phyloP scores from a whole-genome alignment of 176 grass and related monocot species.

The Coix lacrymajobi region DNA sequence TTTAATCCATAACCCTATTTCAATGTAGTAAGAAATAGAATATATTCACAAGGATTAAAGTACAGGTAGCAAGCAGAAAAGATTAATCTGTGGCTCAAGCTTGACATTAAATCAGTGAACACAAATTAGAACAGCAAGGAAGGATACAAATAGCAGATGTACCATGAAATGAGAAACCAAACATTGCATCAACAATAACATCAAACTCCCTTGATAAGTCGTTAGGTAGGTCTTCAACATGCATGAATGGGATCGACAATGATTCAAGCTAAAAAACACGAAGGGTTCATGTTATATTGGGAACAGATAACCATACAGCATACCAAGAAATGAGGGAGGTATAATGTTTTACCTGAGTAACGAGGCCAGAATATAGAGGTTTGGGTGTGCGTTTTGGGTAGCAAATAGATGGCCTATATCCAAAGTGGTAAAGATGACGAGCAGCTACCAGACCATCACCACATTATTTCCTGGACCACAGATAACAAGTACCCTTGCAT shows the following conservation, averaged over 20 bases:
- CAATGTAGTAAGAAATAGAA: slow-evolving; percentile 9
- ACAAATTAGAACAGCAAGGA: slow-evolving; percentile 8
- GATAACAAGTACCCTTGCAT: slow-evolving; percentile 62
- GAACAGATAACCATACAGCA: background rate
- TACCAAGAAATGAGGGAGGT: background rate
- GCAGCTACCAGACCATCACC: slow-evolving; percentile 97
- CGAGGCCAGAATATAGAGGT: slow-evolving; percentile 77
- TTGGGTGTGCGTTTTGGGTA: slow-evolving; percentile 81
- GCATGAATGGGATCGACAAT: slow-evolving; percentile 49
- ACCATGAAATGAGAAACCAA: slow-evolving; percentile 98
- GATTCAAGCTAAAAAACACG: slow-evolving; percentile 62
- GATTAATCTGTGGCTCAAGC: background rate
- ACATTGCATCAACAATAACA: slow-evolving; percentile 86
- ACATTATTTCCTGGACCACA: slow-evolving; percentile 94
- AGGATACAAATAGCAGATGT: slow-evolving; percentile 23
- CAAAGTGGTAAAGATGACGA: slow-evolving; percentile 86
- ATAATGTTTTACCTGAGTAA: slow-evolving; percentile 50
- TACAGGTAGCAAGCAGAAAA: background rate
- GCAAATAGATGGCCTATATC: slow-evolving; percentile 62
- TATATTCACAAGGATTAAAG: slow-evolving; percentile 2
- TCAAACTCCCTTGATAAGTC: slow-evolving; percentile 58
- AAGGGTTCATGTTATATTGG: background rate
- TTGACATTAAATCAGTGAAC: slow-evolving; percentile 17
- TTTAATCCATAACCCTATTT: slow-evolving; percentile 4
- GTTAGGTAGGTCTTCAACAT: slow-evolving; percentile 55